Evolutionary conservation across 1,284 basidiomycete genomes (phyloP), one percentile per base, ranked within the genome.

Genomic region (Amylostereum areolatum): DNA sequence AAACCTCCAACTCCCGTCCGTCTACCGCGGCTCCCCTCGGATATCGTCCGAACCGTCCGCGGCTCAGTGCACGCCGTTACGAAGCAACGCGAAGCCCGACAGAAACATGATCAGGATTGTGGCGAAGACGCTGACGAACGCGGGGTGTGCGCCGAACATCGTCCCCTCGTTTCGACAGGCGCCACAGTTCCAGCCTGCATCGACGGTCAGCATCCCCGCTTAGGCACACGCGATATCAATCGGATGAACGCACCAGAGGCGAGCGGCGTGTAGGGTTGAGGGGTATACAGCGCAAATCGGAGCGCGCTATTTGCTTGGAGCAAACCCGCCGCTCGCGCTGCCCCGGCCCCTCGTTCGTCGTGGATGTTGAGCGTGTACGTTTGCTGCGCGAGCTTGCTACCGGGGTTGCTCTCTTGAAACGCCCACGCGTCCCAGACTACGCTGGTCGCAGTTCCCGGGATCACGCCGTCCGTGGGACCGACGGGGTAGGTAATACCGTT

Each of bases 401-500:
- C 74, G 0, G 80, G 81, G 49, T 89, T 72, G 10, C 67, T 68
- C 55, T 83, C 76, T 61, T 93, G 83, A 65, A 89, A 94, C 44
- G 77, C 72, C 59, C 78, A 92, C 2, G 86, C 70, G 65, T 92
- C 88, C 93, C 93, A 97, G 0, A 84, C 76, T 28, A 94, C 80
- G 44, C 69, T 65, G 25, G 86, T 88, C 9, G 85, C 81, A 2
- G 75, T 77, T 0, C 89, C 85, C 11, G 80, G 69, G n/a, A 94
- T 77, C 45, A 81, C 69, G 7, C 90, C 85, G 56, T 85, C 69
- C 2, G 85, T 81, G 0, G 90, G 88, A 0, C 91, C 92, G 1
- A 97, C 82, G 2, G 89, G 79, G 64, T 94, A 97, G 5, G 90
- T 93, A 67, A 89, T 87, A 5, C 89, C 88, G 62, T 94, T 93